Base-by-base conservation (phyloP, 106 monocot species). In the Xerophyta viscosa region DNA sequence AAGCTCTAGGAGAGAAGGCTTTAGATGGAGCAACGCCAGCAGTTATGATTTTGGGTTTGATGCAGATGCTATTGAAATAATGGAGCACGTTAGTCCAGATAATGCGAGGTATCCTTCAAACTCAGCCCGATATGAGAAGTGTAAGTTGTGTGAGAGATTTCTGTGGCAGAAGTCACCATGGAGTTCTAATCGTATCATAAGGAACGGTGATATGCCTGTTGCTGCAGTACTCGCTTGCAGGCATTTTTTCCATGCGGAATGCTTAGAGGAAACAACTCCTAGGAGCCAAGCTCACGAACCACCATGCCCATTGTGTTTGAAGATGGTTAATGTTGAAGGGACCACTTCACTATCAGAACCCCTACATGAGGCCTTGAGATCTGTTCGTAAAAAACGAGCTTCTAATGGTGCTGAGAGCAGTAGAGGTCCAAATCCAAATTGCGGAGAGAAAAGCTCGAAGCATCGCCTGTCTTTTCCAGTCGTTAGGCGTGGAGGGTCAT, bases 181-280 rank as follows among this genome's bases (percentile, higher is more conserved):
- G 80, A 77, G 80, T 61, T 80, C 87, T 1, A 64, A 61, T n/a
- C n/a, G n/a, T 56, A 82, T 86, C n/a, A 45, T 87, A 12, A 65
- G 71, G 66, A 87, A 57, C 29, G 28, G 50, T 9, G 92, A 92
- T 39, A 73, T 87, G 71, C 87, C 92, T 12, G 52, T 77, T 42
- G 59, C 83, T 6, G 87, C 68, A 1, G 74, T 92, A 19, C 83
- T 92, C 15, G 68, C 87, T 23, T 92, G 92, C 27, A 22, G 77
- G 20, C 87, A 92, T 68, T 71, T 83, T 27, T 92, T 83, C 51
- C 92, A 92, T 46, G 92, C 87, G 8, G 92, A 87, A 24, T 92
- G 92, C 60, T 50, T 92, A 28, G 58, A 58, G 27, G 58, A 58
- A 27, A 20, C 44, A 6, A 45, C 58, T 18, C 58, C 42, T 3